These are phyloP conservation scores for Fusarium floridanum DNA, from an alignment of 2,329 filamentous ascomycete species.

Conservation along the genomic window DNA sequence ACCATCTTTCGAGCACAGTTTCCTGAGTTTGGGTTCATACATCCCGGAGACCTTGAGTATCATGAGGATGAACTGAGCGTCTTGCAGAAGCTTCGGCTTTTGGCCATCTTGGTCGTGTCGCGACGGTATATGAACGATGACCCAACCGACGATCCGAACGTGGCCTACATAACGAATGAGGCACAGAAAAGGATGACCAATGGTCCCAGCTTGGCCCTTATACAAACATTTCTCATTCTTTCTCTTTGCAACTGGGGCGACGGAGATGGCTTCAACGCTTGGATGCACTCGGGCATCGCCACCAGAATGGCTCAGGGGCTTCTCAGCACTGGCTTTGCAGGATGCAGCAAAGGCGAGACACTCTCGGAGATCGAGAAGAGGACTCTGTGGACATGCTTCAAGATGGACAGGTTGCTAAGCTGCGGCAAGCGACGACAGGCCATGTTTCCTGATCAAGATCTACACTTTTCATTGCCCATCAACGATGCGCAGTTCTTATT, in stretches of 20 bases:
- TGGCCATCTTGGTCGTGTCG: constrained; percentile 33
- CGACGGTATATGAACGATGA: constrained; percentile 20
- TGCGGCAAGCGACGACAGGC: constrained; percentile 41
- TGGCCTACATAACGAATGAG: constrained; percentile 20
- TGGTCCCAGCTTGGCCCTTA: constrained; percentile 29
- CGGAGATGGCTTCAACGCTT: constrained; percentile 44
- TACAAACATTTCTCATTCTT: constrained; percentile 39
- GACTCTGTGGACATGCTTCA: constrained; percentile 43
- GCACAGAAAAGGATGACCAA: constrained; percentile 29
- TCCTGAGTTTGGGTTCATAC: constrained; percentile 41
- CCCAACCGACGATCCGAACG: neutral
- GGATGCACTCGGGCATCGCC: constrained; percentile 45
- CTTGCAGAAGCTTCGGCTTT: constrained; percentile 30
- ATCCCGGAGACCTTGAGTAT: constrained; percentile 43
- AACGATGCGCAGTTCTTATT: constrained; percentile 42
- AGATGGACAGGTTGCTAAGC: constrained; percentile 39
- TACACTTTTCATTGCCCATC: constrained; percentile 28
- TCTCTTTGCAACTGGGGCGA: constrained; percentile 45
- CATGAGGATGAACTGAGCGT: constrained; percentile 9
- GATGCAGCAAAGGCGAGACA: constrained; percentile 20
- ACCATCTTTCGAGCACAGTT: constrained; percentile 40
- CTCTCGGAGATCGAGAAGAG: constrained; percentile 41
- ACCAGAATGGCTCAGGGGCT: constrained; percentile 43
- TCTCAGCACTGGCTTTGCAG: constrained; percentile 35
- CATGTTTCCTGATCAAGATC: constrained; percentile 36